Conservation (phyloP, 306 rosid genomes). For the Delonix regia region DNA sequence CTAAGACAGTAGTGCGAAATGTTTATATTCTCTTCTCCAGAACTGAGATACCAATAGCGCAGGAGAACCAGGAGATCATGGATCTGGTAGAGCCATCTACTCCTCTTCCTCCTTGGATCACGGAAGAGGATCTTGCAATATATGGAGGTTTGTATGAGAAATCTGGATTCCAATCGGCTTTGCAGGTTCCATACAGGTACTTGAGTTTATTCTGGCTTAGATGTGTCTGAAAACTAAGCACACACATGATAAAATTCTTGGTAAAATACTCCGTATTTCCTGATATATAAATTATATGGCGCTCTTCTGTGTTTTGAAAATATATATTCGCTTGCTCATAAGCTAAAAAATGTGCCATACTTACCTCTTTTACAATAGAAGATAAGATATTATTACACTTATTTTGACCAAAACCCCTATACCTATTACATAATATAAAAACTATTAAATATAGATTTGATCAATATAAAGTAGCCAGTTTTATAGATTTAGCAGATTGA, state of each 20-base stretch:
- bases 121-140: slow-evolving; percentile 69
- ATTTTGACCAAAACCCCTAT: no score
- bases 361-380: no score
- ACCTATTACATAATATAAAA: no score
- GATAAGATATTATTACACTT: no score
- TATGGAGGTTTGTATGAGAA: slow-evolving; percentile 74
- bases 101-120: slow-evolving; percentile 82
- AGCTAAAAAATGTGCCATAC: no score
- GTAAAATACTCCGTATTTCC: no score
- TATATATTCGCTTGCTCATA: no score
- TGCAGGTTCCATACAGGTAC: slow-evolving; percentile 84
- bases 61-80: slow-evolving; percentile 81
- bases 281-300: no score
- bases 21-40: slow-evolving; percentile 79
- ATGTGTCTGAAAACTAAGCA: neutral
- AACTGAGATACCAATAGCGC: slow-evolving; percentile 75
- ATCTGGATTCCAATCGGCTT: slow-evolving; percentile 73
- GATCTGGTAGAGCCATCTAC: slow-evolving; percentile 74
- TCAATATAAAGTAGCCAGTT: no score
- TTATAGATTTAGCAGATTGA: no score
- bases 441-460: no score
- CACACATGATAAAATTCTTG: neutral
- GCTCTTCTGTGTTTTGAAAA: no score
- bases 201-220: neutral
- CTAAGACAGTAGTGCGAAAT: slow-evolving; percentile 65